Conservation (phyloP, 306 rosid species). For the Astragalus glycyphyllos region DNA sequence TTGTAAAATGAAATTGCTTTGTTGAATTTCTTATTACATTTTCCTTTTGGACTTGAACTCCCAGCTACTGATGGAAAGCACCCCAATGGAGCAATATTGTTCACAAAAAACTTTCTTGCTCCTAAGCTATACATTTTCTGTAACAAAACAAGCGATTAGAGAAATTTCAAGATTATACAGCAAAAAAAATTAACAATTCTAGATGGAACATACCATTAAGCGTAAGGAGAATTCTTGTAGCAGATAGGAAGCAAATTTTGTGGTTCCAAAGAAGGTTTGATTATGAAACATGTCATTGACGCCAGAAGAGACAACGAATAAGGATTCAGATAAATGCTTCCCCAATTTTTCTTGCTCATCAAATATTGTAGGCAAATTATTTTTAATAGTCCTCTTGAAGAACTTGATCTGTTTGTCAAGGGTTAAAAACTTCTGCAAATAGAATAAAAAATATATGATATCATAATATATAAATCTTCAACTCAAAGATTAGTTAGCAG, state of each 20-base stretch:
- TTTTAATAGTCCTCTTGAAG: conserved; percentile 30
- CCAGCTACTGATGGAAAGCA: conserved; percentile 43
- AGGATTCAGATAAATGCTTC: conserved; percentile 46
- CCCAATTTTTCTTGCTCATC: conserved; percentile 9
- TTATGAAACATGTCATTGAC: conserved; percentile 39
- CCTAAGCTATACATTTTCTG: conserved; percentile 49
- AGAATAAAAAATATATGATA: background rate
- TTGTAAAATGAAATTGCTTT: conserved; percentile 33
- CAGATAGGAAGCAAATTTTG: conserved; percentile 10
- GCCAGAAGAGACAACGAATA: conserved; percentile 36
- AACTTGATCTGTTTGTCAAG: conserved; percentile 33
- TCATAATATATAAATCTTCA: background rate
- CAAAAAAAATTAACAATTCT: too few species aligned
- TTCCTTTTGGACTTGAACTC: conserved; percentile 35
- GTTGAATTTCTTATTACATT: conserved; percentile 41
- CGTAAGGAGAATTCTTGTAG: conserved; percentile 33
- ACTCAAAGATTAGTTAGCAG: background rate
- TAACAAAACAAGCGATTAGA: background rate
- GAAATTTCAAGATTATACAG: background rate
- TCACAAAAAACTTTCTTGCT: conserved; percentile 48
- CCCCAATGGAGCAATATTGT: conserved; percentile 49
- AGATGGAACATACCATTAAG: conserved; percentile 35
- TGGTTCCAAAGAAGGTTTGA: conserved; percentile 21
- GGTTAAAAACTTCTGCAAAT: conserved; percentile 26
- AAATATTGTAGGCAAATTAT: conserved; percentile 34